Evolutionary conservation across 202 grass and related monocot species (phyloP).

Genomic region (Saccharum hybrid): DNA sequence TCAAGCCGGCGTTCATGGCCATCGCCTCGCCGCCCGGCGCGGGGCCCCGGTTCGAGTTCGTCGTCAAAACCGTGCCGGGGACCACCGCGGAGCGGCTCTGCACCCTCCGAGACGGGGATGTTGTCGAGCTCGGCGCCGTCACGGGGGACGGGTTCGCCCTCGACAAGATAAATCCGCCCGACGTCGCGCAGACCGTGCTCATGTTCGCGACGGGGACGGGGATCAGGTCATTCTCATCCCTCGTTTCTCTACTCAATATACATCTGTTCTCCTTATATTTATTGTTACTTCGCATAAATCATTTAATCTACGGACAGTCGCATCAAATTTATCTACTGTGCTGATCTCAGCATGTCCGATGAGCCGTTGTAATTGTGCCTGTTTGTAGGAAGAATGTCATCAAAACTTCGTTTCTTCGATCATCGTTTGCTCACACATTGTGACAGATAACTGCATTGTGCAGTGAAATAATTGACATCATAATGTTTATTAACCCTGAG

Average conservation of each 20-base stretch:
- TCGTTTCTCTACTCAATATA: slow-evolving; percentile 2
- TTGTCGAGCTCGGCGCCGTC: slow-evolving; percentile 76
- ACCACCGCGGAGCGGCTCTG: slow-evolving; percentile 81
- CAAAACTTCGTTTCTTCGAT: neutral
- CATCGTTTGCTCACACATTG: neutral
- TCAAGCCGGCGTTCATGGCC: slow-evolving; percentile 80
- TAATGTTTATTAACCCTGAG: neutral
- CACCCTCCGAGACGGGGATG: slow-evolving; percentile 61
- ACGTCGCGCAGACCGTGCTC: slow-evolving; percentile 59
- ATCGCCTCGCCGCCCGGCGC: slow-evolving; percentile 64
- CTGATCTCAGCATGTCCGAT: neutral
- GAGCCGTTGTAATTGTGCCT: neutral
- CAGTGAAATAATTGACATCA: neutral
- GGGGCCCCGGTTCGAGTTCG: slow-evolving; percentile 65
- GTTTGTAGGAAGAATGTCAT: neutral
- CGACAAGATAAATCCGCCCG: slow-evolving; percentile 58
- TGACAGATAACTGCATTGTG: neutral
- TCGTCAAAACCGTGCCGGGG: slow-evolving; percentile 74
- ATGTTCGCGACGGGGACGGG: slow-evolving; percentile 86
- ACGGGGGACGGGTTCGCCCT: slow-evolving; percentile 77
- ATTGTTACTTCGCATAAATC: neutral
- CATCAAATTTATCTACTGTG: neutral
- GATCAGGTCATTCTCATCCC: slow-evolving; percentile 61
- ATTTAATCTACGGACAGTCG: neutral
- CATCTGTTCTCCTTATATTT: neutral